A percentile compares a stretch with the other conserved stretches of the same genome.
Conservation (phyloP, 176 grass and related monocot genomes). For the Zizania latifolia region DNA sequence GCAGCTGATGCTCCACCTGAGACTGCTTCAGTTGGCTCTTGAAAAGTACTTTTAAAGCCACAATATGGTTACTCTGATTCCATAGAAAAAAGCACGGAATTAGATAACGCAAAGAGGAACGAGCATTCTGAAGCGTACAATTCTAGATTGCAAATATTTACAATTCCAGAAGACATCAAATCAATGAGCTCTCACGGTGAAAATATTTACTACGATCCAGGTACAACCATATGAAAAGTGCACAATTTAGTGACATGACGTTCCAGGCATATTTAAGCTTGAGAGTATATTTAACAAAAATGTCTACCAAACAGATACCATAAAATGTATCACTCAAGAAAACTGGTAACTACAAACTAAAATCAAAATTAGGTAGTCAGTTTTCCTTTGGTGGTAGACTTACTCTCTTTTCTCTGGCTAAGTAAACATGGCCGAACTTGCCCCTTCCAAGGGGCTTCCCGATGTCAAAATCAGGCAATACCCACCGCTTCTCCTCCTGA, state of each 20-base stretch:
- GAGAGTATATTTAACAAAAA: not conserved
- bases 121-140: not conserved
- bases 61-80: constrained; percentile 73
- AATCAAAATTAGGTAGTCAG: not conserved
- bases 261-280: no score
- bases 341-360: not conserved
- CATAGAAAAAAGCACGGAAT: no score
- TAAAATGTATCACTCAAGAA: not conserved
- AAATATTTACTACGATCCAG: not conserved
- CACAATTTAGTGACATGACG: not conserved
- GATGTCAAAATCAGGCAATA: constrained; percentile 67
- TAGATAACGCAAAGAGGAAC: no score
- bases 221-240: not conserved
- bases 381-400: not conserved
- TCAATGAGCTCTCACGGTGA: not conserved
- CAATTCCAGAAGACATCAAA: not conserved
- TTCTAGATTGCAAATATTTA: not conserved
- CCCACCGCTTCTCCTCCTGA: constrained; percentile 69
- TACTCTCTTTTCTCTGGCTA: constrained; percentile 92
- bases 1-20: constrained; percentile 82
- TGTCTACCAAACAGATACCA: not conserved
- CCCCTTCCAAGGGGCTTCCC: constrained; percentile 89
- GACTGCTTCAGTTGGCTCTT: constrained; percentile 94
- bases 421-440: constrained; percentile 92
- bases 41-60: constrained; percentile 94